Evolutionary conservation across 352 stramenopile genomes (phyloP).

Genomic region (Globisporangium viniferum): DNA sequence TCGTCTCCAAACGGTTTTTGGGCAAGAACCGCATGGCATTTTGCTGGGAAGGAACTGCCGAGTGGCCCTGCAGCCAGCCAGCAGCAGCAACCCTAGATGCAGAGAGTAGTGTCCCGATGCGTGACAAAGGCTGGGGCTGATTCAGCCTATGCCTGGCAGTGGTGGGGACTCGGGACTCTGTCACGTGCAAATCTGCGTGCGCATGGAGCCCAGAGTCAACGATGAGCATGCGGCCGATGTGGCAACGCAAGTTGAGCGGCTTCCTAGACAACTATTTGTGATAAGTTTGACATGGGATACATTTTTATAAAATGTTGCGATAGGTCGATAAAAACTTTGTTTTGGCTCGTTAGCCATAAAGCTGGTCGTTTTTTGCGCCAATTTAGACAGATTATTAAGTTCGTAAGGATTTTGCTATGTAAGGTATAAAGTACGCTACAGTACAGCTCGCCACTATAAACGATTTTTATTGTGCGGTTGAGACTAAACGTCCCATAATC

Average conservation of each 20-base stretch:
- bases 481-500: too few species aligned
- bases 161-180: background rate
- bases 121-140: constrained; percentile 13
- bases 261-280: background rate
- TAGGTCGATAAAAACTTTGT: too few species aligned
- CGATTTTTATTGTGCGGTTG: too few species aligned
- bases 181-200: constrained; percentile 6
- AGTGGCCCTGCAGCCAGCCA: background rate
- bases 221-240: background rate
- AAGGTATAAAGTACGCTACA: too few species aligned
- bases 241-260: background rate
- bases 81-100: background rate
- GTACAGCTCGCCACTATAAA: too few species aligned
- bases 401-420: too few species aligned
- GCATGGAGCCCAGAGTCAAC: constrained; percentile 5
- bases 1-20: constrained; percentile 12
- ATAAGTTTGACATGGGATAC: too few species aligned
- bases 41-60: constrained; percentile 12
- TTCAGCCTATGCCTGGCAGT: background rate
- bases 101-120: background rate
- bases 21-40: constrained; percentile 8
- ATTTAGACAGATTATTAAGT: too few species aligned
- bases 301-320: too few species aligned
- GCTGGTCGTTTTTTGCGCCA: too few species aligned
- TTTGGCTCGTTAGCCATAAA: too few species aligned